Base-by-base conservation (phyloP, 257 asterid species). In the Solanum neorickii region DNA sequence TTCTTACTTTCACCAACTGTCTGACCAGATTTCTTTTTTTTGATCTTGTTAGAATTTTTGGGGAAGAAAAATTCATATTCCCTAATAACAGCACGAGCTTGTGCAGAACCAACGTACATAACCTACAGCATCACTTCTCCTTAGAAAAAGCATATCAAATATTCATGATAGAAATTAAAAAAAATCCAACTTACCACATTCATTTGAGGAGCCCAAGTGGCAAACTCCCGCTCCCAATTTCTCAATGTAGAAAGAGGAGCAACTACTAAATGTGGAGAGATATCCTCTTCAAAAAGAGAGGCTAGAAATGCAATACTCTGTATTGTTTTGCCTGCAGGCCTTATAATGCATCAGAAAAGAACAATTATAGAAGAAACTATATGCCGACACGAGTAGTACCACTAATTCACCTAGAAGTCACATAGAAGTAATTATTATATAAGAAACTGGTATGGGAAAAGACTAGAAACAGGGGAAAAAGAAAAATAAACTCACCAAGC, bases 161-260 rank as follows among this genome's bases (percentile, higher is more conserved):
- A 82, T 83, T 73, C 42, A 52, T 42, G 78, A 82, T 52, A 31
- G 27, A 52, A 82, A 52, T 49, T 31, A 33, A 82, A 31, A 47
- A 12, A 13, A 82, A 47, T 82, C 46, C 84, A 92, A 94, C 99
- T 92, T 92, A 97, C 99, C 86, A 97, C 99, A 92, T 97, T 97
- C 97, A 97, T 92, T 69, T 97, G 98, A 87, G 99, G 99, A 87
- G 99, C 98, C 99, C 99, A 97, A 84, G 95, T 93, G 91, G 98
- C 96, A 88, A 97, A 97, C 90, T 97, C 99, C 83, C 99, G 98
- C 77, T 97, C 99, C 99, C 99, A 97, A 89, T 97, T 97, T 93
- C 98, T 94, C 91, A 97, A 89, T 56, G 98, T 97, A 52, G 99
- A 97, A 85, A 97, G 98, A 49, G 99, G 99, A 92, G 98, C 99